Evolutionary conservation across 495 filamentous ascomycete species (phyloP).

Genomic region (Entonaema liquescens): DNA sequence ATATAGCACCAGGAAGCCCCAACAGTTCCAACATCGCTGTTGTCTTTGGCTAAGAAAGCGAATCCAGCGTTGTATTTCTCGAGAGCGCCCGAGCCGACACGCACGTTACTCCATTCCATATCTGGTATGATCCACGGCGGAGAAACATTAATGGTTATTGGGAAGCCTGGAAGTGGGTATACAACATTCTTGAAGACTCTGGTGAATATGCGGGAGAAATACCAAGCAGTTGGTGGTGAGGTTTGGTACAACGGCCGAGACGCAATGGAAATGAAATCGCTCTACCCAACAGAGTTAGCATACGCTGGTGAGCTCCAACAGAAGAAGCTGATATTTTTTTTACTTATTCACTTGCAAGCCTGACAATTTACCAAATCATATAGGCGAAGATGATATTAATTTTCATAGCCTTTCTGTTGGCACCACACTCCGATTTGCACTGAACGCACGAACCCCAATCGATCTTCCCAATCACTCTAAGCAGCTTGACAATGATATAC

Average conservation of each 20-base stretch:
- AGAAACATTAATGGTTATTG: constrained; percentile 84
- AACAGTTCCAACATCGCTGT: not conserved
- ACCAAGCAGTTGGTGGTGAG: constrained; percentile 71
- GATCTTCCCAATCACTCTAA: not conserved
- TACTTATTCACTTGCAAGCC: not conserved
- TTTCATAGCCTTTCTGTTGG: not conserved
- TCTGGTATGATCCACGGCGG: constrained; percentile 52
- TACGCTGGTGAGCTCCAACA: not conserved
- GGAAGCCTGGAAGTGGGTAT: constrained; percentile 77
- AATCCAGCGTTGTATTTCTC: constrained; percentile 4
- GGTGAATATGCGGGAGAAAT: constrained; percentile 75
- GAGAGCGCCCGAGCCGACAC: constrained; percentile 3
- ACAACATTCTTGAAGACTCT: constrained; percentile 84
- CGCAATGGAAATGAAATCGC: not conserved
- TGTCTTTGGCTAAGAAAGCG: not conserved
- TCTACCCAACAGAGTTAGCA: not conserved
- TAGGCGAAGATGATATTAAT: not conserved
- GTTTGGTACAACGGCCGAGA: constrained; percentile 74
- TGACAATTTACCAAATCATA: not conserved
- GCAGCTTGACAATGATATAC: not conserved
- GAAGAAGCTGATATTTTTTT: not conserved
- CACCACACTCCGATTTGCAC: not conserved
- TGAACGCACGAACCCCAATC: not conserved
- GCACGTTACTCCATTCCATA: constrained; percentile 10
- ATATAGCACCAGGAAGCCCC: constrained; percentile 7